These are phyloP conservation scores for Phoenix roebelenii DNA, from an alignment of 176 grass and related monocot species.

Conservation along the genomic window DNA sequence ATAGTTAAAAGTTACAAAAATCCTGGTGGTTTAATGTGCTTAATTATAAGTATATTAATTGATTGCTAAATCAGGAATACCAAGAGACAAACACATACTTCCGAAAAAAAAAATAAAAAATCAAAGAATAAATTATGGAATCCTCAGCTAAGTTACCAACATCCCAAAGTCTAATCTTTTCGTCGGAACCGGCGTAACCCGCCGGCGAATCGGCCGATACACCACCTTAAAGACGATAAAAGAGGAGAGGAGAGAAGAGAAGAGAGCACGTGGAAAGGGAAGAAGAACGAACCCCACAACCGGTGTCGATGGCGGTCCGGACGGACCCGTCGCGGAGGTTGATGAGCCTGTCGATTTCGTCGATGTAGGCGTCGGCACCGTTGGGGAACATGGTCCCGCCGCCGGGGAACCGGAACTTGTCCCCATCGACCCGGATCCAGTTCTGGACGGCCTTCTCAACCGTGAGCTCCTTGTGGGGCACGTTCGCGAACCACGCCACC, in stretches of 20 bases:
- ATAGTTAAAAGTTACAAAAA: too few species aligned
- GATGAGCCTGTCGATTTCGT: conserved; percentile 68
- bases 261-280: background rate
- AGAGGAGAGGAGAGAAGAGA: background rate
- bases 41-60: too few species aligned
- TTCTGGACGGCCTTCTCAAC: conserved; percentile 99
- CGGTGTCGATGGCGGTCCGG: conserved; percentile 85
- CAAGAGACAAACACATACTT: too few species aligned
- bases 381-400: conserved; percentile 91
- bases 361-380: conserved; percentile 74
- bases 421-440: conserved; percentile 78
- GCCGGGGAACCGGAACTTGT: conserved; percentile 81
- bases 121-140: too few species aligned
- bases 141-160: too few species aligned
- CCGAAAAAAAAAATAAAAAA: too few species aligned
- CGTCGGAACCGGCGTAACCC: too few species aligned
- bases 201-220: too few species aligned
- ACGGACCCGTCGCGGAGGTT: conserved; percentile 73
- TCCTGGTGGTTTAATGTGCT: too few species aligned
- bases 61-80: too few species aligned
- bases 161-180: too few species aligned
- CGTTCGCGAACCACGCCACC: conserved; percentile 77
- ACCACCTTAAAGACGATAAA: too few species aligned
- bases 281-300: conserved; percentile 65
- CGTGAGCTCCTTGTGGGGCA: conserved; percentile 86